phyloP scores from a whole-genome alignment of 2,329 filamentous ascomycete genomes.

The Phialophora macrospora region DNA sequence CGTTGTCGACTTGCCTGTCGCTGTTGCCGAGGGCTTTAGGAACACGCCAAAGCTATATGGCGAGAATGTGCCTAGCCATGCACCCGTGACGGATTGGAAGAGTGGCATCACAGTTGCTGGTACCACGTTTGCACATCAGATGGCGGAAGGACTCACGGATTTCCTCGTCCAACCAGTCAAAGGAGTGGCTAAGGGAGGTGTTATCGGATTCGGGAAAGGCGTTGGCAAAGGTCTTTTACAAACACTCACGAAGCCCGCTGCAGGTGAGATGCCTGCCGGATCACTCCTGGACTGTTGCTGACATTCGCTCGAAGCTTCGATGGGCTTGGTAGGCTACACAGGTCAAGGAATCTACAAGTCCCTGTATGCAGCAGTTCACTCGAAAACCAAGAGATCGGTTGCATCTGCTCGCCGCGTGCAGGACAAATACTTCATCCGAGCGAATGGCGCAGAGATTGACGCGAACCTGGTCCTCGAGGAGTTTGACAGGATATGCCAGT shows the following conservation, averaged over 20 bases:
- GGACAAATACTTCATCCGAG: slow-evolving; percentile 31
- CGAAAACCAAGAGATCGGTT: slow-evolving; percentile 40
- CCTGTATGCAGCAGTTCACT: slow-evolving; percentile 40
- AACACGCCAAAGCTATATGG: slow-evolving; percentile 59
- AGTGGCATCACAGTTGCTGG: slow-evolving; percentile 53
- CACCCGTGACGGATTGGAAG: slow-evolving; percentile 52
- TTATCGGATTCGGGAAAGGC: slow-evolving; percentile 49
- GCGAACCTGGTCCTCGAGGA: not conserved
- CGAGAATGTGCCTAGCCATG: slow-evolving; percentile 52
- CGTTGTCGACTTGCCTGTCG: slow-evolving; percentile 55
- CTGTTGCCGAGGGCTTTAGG: slow-evolving; percentile 58
- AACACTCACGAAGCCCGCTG: slow-evolving; percentile 15
- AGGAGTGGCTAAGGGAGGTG: slow-evolving; percentile 48
- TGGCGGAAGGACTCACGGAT: slow-evolving; percentile 53
- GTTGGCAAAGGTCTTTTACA: slow-evolving; percentile 48
- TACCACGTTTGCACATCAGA: slow-evolving; percentile 51
- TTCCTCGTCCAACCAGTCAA: slow-evolving; percentile 52
- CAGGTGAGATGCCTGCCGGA: slow-evolving; percentile 33
- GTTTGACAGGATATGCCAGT: slow-evolving; percentile 8
- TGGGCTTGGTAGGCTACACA: slow-evolving; percentile 45
- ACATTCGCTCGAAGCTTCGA: slow-evolving; percentile 20
- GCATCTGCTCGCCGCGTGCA: slow-evolving; percentile 38
- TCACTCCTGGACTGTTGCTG: slow-evolving; percentile 37
- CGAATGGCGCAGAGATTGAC: slow-evolving; percentile 12
- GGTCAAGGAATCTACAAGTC: slow-evolving; percentile 44